Evolutionary conservation across 1,139 yeast species (phyloP).

Genomic region (Saccharomyces hybrid): DNA sequence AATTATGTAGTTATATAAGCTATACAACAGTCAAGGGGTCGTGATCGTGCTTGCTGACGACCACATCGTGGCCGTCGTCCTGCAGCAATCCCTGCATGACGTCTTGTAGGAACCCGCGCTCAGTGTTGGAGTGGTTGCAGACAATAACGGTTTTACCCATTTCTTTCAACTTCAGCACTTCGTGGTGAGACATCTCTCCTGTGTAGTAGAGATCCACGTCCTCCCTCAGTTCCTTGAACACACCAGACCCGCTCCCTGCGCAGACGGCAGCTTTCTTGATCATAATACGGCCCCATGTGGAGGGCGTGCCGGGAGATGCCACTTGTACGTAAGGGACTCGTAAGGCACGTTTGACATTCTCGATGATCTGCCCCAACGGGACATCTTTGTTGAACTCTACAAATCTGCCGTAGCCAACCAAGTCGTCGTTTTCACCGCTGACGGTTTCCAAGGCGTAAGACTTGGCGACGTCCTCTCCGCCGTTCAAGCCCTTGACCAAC

Average conservation of each 20-base stretch:
- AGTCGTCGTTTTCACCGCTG: constrained; percentile 22
- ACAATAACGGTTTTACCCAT: constrained; percentile 65
- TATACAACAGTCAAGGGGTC: constrained; percentile 42
- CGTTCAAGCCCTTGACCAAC: constrained; percentile 57
- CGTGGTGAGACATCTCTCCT: constrained; percentile 93
- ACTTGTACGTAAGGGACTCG: constrained; percentile 56
- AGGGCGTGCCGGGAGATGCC: constrained; percentile 40
- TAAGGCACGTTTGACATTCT: constrained; percentile 48
- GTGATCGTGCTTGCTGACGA: constrained; percentile 45
- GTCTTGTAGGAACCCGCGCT: constrained; percentile 63
- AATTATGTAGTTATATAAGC: not conserved
- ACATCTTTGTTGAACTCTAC: constrained; percentile 44
- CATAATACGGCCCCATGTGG: constrained; percentile 23
- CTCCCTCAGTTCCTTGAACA: constrained; percentile 32
- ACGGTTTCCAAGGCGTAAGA: constrained; percentile 31
- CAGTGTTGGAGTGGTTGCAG: constrained; percentile 89
- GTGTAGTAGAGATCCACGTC: constrained; percentile 74
- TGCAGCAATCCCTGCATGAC: constrained; percentile 45
- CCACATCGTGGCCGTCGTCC: constrained; percentile 35
- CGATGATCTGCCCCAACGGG: constrained; percentile 41
- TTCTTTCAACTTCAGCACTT: constrained; percentile 64
- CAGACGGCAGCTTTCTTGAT: constrained; percentile 69
- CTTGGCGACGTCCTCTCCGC: constrained; percentile 21
- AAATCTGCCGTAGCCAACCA: constrained; percentile 79
- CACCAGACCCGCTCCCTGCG: constrained; percentile 90